Evolutionary conservation across 331 rosid genomes (phyloP), one percentile per base, ranked within the genome.

Genomic region (Quercus lobata): DNA sequence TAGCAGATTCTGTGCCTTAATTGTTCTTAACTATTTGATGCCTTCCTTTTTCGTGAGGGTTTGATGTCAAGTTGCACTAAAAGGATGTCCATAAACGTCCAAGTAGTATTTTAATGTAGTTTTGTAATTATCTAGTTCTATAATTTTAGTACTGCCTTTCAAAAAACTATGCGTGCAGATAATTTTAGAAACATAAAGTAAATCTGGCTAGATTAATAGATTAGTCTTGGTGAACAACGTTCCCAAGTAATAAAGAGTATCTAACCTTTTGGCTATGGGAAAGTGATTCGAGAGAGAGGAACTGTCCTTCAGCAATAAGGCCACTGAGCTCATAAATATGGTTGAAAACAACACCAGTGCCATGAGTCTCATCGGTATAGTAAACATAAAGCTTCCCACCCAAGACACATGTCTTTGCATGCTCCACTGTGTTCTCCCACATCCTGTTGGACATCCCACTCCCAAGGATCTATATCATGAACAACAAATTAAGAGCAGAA

Each of bases 371-470:
- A 80, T 87, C 90, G 17, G 90, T 87, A 78, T 90, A 93, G 81
- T 89, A 93, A 69, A 93, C 90, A 75, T 90, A 91, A 35, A 93
- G 90, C 89, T 87, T 91, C 32, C 91, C 90, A 53, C 92, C 92
- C 84, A 91, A 85, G 72, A 90, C 92, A 85, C 95, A 93, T 5
- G 97, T 93, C 88, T 91, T 93, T 76, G 98, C 98, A 83, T 93
- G 98, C 80, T 93, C 97, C 83, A 91, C 88, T 6, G 98, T 93
- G 32, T 85, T 93, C 82, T 93, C 98, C 98, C 98, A 93, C 97
- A 91, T 93, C 78, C 92, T 89, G 78, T 93, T 91, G 49, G 98
- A 91, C 97, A 91, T 93, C 74, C 98, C 96, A 54, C 95, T 93
- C 12, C 98, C 98, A 19, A 93, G 97, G 62, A 90, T 84, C 98